These are phyloP conservation scores for Vicia sativa DNA, from an alignment of 306 rosid genomes.

Conservation along the genomic window DNA sequence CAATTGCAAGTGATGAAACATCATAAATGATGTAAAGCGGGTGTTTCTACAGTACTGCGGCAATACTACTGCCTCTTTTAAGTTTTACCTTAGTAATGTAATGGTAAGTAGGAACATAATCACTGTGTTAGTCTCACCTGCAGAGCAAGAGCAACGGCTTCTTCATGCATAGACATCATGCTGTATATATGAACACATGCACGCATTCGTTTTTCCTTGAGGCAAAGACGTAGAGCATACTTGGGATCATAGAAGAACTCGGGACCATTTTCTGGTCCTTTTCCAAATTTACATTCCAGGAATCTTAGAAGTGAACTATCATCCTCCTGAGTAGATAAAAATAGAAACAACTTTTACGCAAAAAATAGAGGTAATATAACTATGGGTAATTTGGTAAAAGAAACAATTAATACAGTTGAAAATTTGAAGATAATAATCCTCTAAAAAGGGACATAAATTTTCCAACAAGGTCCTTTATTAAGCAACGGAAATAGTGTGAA, in stretches of 20 bases:
- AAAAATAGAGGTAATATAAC: not conserved
- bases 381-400: not conserved
- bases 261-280: conserved; percentile 87
- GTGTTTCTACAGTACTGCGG: conserved; percentile 21
- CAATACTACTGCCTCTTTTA: no score
- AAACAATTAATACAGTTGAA: not conserved
- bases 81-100: conserved; percentile 11
- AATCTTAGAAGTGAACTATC: conserved; percentile 85
- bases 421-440: not conserved
- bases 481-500: not conserved
- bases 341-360: conserved; percentile 33
- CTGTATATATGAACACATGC: conserved; percentile 99
- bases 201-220: conserved; percentile 96
- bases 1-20: conserved; percentile 22
- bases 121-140: conserved; percentile 62
- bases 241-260: conserved; percentile 98
- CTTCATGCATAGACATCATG: conserved; percentile 99
- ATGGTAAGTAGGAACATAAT: conserved; percentile 21
- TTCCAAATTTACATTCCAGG: conserved; percentile 94
- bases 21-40: conserved; percentile 2
- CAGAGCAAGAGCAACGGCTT: conserved; percentile 98
- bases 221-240: conserved; percentile 97
- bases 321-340: conserved; percentile 75
- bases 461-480: not conserved
- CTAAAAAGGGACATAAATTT: not conserved